phyloP scores from a whole-genome alignment of 495 filamentous ascomycete species.

The Chaetomium tenue region DNA sequence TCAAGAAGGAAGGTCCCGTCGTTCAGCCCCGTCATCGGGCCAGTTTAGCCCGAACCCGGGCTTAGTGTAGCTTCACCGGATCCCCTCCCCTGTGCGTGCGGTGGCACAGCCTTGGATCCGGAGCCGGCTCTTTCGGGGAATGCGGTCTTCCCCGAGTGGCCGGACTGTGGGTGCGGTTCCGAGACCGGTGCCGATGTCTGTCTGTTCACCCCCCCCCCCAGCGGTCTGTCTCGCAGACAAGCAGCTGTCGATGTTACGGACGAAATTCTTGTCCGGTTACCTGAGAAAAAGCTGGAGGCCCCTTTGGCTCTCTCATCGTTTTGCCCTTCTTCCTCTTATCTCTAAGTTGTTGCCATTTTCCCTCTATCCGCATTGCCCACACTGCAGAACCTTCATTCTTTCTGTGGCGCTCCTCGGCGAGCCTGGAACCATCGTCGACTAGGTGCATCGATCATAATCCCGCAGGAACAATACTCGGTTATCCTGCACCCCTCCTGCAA shows the following conservation, averaged over 20 bases:
- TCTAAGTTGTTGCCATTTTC: not conserved
- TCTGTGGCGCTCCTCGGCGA: not conserved
- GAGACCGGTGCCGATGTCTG: not conserved
- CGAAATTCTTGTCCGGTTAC: not conserved
- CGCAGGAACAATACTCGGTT: not conserved
- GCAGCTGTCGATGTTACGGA: too few species aligned
- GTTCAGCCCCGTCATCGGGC: not conserved
- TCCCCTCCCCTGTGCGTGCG: not conserved
- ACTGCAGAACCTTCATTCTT: too few species aligned
- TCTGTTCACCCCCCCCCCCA: not conserved
- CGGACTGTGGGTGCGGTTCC: not conserved
- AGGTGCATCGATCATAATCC: not conserved
- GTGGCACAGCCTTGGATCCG: not conserved
- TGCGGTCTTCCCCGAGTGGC: not conserved
- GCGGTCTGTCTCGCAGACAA: too few species aligned
- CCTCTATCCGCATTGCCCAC: not conserved
- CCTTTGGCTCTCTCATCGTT: not conserved
- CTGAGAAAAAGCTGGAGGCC: not conserved
- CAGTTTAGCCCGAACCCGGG: not conserved
- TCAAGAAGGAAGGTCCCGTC: not conserved
- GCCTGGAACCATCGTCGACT: not conserved
- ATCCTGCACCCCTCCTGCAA: not conserved
- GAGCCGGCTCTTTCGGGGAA: not conserved
- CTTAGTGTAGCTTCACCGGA: slow-evolving; percentile 1
- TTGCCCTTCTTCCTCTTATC: not conserved